Evolutionary conservation across 306 rosid species (phyloP), one percentile per base, ranked within the genome.

Genomic region (Vicia sativa): DNA sequence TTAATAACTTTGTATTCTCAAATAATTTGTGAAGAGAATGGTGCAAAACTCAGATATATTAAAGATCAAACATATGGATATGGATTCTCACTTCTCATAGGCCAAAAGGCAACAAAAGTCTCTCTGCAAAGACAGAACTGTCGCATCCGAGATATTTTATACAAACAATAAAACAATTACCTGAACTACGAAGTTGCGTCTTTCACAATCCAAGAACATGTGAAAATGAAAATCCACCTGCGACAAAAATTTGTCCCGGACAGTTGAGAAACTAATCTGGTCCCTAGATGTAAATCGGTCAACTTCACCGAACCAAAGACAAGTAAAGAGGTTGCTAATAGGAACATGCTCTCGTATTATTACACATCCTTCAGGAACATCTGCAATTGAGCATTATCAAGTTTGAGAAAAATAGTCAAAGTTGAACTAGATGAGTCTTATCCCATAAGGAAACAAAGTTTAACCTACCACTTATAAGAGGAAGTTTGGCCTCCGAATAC

Each of bases 301-400:
- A 54, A 93, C 99, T 81, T 93, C 99, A 64, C 90, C 81, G 92
- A 86, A 90, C 99, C 99, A 93, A 70, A 90, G 97, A 80, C 97
- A 93, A 58, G 97, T 81, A 41, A 90, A 84, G 58, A 93, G 91
- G 76, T 93, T 88, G 85, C 97, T 93, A 35, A 93, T 82, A 13
- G 97, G 97, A 74, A 88, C 83, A 68, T 88, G 99, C 81, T 93
- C 99, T 65, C 89, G 83, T 42, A 93, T 59, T 64, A 90, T 83
- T 21, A 93, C 97, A 55, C 99, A 93, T 62, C 96, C 97, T 86
- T 93, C 99, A 34, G 99, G 99, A 82, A 93, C 99, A 74, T 93
- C 99, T 93, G 87, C 81, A 83, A 65, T 21, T 12, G 71, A 75
- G 29, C 62, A 55, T 53, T 64, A 75, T 43, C 8, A 74, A 68